Evolutionary conservation across 129 eudicot genomes (phyloP), one percentile per base, ranked within the genome.

Genomic region (Kitagawia praeruptora): DNA sequence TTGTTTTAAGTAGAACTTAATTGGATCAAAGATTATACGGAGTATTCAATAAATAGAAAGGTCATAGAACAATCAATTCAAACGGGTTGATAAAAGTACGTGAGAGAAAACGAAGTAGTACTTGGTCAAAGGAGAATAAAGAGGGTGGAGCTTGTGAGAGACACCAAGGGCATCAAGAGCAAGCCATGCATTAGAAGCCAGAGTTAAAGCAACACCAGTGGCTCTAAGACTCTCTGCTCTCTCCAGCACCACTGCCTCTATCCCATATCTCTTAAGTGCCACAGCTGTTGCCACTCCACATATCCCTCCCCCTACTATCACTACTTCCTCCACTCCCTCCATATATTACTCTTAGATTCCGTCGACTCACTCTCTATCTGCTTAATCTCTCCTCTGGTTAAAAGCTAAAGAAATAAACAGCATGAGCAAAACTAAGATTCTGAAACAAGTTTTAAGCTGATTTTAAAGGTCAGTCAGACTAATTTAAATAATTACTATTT

Each of bases 131-230:
- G 77, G 34, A 12, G 54, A 12, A 25, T 73, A 73, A 73, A 23
- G 53, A 8, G 53, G 54, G 4, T 1, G 46, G 53, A 73, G 77
- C 53, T 73, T 41, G 37, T 73, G 54, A n/a, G 77, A 42, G 10
- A 73, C 77, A 10, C 77, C 77, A 73, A 73, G 77, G n/a, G 77
- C 77, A n/a, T 73, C 77, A 73, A 73, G 77, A 23, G 77, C 77
- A 3, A 73, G 54, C 77, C 77, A 73, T 23, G 77, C 77, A 73
- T 73, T 73, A 21, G 53, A 42, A n/a, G 37, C 47, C 5, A 73
- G 77, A n/a, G 77, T 21, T 47, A 73, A 10, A 23, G 77, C 34
- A 41, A 54, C 54, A 42, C 77, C 77, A 25, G 77, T 73, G 21
- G 37, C 6, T 73, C 77, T 45, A 25, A 44, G 53, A 42, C 38